Conservation (phyloP, 768 basidiomycete genomes). For the Suillus bovinus region DNA sequence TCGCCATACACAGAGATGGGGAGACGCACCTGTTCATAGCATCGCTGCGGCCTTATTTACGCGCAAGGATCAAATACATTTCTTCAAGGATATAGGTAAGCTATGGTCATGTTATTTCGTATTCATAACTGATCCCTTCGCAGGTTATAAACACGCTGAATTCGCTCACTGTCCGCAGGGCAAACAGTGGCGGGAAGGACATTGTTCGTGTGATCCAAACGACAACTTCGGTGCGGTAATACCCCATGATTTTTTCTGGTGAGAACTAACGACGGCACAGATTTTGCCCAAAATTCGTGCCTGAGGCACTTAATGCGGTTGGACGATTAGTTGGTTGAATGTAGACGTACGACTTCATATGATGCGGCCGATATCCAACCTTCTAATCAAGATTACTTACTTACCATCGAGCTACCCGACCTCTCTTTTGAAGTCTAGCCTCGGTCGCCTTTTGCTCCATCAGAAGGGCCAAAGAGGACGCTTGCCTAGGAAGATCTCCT, state of each 20-base stretch:
- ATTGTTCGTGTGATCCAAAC: slow-evolving; percentile 79
- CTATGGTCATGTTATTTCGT: neutral
- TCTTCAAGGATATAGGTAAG: slow-evolving; percentile 86
- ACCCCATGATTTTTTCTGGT: neutral
- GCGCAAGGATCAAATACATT: slow-evolving; percentile 87
- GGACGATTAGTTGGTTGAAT: slow-evolving; percentile 14
- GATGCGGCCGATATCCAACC: neutral
- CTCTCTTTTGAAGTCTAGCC: neutral
- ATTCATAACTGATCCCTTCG: slow-evolving; percentile 7
- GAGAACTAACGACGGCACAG: slow-evolving; percentile 15
- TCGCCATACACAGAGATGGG: slow-evolving; percentile 65
- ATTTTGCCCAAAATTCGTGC: slow-evolving; percentile 31
- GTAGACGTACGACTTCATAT: neutral
- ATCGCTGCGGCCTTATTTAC: slow-evolving; percentile 91
- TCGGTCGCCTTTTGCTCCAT: neutral
- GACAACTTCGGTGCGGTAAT: slow-evolving; percentile 69
- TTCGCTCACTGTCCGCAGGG: slow-evolving; percentile 92
- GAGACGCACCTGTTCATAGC: slow-evolving; percentile 90
- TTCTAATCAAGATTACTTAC: neutral
- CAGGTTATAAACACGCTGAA: slow-evolving; percentile 81
- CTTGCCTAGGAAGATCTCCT: neutral
- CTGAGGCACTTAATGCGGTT: slow-evolving; percentile 31
- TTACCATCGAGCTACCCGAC: neutral
- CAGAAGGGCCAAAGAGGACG: neutral
- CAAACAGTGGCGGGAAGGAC: slow-evolving; percentile 71